These are phyloP conservation scores for Chaetomiaceae sp. DNA, from an alignment of 2,329 filamentous ascomycete species.

Conservation along the genomic window DNA sequence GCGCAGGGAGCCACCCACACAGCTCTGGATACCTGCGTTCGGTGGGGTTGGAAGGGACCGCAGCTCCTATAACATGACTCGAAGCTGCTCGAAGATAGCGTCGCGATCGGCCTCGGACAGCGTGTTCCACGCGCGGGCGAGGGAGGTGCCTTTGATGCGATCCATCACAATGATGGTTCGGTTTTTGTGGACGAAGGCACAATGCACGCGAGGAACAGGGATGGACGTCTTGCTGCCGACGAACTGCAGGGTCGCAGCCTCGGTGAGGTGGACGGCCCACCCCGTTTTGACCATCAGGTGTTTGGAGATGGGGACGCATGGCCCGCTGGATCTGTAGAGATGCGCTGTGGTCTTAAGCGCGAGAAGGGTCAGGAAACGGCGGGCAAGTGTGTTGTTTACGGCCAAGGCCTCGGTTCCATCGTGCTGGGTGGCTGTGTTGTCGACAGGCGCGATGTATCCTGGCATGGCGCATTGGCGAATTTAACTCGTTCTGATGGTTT, in stretches of 20 bases:
- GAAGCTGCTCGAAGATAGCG: not conserved
- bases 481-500: too few relatives aligned
- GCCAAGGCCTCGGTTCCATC: constrained; percentile 1
- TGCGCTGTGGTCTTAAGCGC: not conserved
- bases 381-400: not conserved
- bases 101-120: not conserved
- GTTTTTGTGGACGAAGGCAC: constrained; percentile 37
- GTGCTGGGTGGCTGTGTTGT: constrained; percentile 6
- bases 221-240: constrained; percentile 22
- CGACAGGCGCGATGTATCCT: not conserved
- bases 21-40: not conserved
- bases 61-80: not conserved
- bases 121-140: constrained; percentile 6
- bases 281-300: constrained; percentile 1
- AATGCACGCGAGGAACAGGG: constrained; percentile 42
- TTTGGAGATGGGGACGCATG: constrained; percentile 5
- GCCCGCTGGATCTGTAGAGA: not conserved
- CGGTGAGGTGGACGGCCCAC: constrained; percentile 4
- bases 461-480: not conserved
- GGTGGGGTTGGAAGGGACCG: not conserved
- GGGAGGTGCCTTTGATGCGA: constrained; percentile 25
- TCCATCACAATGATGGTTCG: constrained; percentile 45
- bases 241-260: constrained; percentile 1
- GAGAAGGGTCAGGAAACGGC: not conserved
- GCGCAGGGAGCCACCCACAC: constrained; percentile 3